A percentile compares a stretch with the other conserved stretches of the same genome.
Conservation (phyloP, 805 yeast genomes). For the Sugiyamaella lignohabitans region DNA sequence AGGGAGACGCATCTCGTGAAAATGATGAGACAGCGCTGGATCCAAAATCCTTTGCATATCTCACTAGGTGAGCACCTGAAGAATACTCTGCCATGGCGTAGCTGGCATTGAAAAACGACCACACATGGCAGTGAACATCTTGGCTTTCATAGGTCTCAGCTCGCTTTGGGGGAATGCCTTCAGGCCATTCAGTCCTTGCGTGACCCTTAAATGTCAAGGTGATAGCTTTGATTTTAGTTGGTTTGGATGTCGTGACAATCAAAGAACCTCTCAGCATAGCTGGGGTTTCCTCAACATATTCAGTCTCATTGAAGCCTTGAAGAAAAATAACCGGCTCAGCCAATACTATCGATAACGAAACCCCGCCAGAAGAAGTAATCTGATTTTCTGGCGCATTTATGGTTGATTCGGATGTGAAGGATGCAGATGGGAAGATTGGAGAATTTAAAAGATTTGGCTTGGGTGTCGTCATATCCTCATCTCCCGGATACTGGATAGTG, state of each 20-base stretch:
- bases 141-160: slow-evolving; percentile 57
- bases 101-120: slow-evolving; percentile 72
- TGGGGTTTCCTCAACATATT: slow-evolving; percentile 29
- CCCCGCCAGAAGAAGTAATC: slow-evolving; percentile 51
- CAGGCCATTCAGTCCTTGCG: slow-evolving; percentile 88
- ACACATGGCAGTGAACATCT: slow-evolving; percentile 68
- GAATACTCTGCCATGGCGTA: slow-evolving; percentile 34
- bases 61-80: slow-evolving; percentile 41
- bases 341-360: slow-evolving; percentile 64
- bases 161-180: slow-evolving; percentile 91
- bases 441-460: slow-evolving; percentile 6
- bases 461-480: neutral
- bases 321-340: slow-evolving; percentile 77
- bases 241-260: slow-evolving; percentile 60
- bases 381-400: slow-evolving; percentile 37
- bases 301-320: slow-evolving; percentile 70
- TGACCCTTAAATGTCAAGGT: slow-evolving; percentile 57
- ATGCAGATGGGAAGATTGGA: slow-evolving; percentile 14
- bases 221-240: slow-evolving; percentile 62
- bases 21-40: neutral
- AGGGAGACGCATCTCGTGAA: neutral
- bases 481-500: neutral
- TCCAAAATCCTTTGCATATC: slow-evolving; percentile 7
- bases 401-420: slow-evolving; percentile 14
- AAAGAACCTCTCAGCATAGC: slow-evolving; percentile 74